A percentile compares a stretch with the other conserved stretches of the same genome.
These are phyloP conservation scores for Epithele typhae DNA, from an alignment of 768 basidiomycete genomes.

Conservation along the genomic window DNA sequence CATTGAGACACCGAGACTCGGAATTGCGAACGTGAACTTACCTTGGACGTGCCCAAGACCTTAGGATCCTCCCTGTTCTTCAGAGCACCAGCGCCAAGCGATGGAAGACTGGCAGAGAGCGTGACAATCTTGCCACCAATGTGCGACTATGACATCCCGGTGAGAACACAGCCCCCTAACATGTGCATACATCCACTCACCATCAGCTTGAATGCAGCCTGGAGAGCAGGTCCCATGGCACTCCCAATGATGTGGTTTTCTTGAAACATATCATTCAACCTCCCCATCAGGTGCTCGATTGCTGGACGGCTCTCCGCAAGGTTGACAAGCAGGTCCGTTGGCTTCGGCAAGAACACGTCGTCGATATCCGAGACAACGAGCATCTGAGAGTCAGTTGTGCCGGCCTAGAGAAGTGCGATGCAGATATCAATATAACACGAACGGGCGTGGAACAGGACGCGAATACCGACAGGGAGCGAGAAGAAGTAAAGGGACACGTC, in stretches of 20 bases:
- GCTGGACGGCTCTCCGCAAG: slow-evolving; percentile 77
- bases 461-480: slow-evolving; percentile 67
- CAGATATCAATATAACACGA: background rate
- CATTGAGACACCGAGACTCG: background rate
- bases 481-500: slow-evolving; percentile 96
- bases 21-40: slow-evolving; percentile 22
- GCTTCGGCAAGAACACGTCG: slow-evolving; percentile 96
- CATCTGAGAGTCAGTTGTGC: slow-evolving; percentile 80
- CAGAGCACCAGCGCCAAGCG: slow-evolving; percentile 82
- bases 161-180: background rate
- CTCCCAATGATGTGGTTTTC: slow-evolving; percentile 93
- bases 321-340: slow-evolving; percentile 94
- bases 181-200: slow-evolving; percentile 33
- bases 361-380: slow-evolving; percentile 96
- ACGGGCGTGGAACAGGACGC: too few species aligned
- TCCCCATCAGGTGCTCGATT: slow-evolving; percentile 75
- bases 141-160: slow-evolving; percentile 49
- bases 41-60: slow-evolving; percentile 91
- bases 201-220: slow-evolving; percentile 95
- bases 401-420: too few species aligned
- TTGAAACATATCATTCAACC: slow-evolving; percentile 95
- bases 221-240: slow-evolving; percentile 90
- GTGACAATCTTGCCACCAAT: slow-evolving; percentile 95
- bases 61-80: slow-evolving; percentile 98
- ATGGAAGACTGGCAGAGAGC: slow-evolving; percentile 82